Evolutionary conservation across 2,329 filamentous ascomycete species (phyloP), one percentile per base, ranked within the genome.

Genomic region (Cylindrodendrum hubeiense): DNA sequence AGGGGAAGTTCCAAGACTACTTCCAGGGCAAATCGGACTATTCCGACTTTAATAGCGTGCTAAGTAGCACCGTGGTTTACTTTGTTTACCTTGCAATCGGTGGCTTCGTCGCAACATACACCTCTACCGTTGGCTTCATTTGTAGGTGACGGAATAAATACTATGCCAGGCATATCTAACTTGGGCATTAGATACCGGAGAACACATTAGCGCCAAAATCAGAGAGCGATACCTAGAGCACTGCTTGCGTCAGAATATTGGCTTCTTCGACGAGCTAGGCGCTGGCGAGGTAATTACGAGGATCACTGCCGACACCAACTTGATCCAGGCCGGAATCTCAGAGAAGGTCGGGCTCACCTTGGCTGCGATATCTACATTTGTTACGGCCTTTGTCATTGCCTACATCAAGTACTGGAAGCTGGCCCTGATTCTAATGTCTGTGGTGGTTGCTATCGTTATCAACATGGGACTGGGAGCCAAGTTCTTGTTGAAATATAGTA

Each of bases 361-460:
- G 53, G 87, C 87, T 7, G 90, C 90, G 3, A 55, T 92, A 2
- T 87, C 92, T 0, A 93, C 91, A 5, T 97, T 97, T 75, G 80
- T 94, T 55, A 89, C 93, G 0, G 92, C 93, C 7, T 95, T 95
- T 68, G 83, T 96, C 58, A 93, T 97, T 68, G 92, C 90, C 8
- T 97, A 94, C 76, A 80, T 94, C 78, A 91, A 91, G 74, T 94
- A 90, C 78, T 96, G 93, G 91, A 95, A 93, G 78, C 83, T 97
- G 65, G 93, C 94, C 0, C 80, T 96, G 53, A 96, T 97, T 71
- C 85, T 95, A 43, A 85, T 88, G 19, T 94, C 91, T 0, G 92
- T 90, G 0, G 88, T 97, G 67, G 83, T 94, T 33, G 91, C 92
- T 2, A 87, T 97, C 50, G 81, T 91, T 13, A 60, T 90, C 9